Base-by-base conservation (phyloP, 345 rosid species). In the Clausena lansium region DNA sequence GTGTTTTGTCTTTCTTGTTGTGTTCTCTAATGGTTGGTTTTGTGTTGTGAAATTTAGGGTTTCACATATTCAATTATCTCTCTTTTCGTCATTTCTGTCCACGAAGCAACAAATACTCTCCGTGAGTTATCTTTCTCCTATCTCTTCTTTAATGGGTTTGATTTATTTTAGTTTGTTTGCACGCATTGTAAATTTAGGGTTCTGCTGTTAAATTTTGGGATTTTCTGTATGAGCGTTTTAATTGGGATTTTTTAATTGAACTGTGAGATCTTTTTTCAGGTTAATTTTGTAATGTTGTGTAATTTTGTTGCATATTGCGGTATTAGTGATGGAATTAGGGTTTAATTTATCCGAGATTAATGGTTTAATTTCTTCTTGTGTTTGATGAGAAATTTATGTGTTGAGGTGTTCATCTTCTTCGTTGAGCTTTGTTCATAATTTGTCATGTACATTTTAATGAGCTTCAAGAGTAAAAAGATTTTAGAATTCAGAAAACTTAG, bases 1-100 rank as follows among this genome's bases (percentile, higher is more conserved):
- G 20, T 72, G n/a, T 13, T 72, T 25, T 59, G 25, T 39, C 13
- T 25, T 19, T 63, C n/a, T 27, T 38, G 24, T 75, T 63, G 54
- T 76, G 74, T 85, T 39, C 77, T 45, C 85, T 82, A 79, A 83
- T 78, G 75, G 71, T 78, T 83, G 83, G 77, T 81, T 82, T 80
- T 81, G 64, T 82, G 74, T 64, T 80, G 79, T 80, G 77, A 82
- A 82, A 84, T 77, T 87, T 84, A 85, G 94, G 97, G 88, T 75
- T 75, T 84, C 70, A 41, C 35, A 61, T 60, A 20, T 28, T 45
- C 35, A 69, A 39, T 54, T 79, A 57, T 15, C 76, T 73, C 80
- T 15, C 57, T 62, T 70, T 61, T 76, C 68, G 68, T 25, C 50
- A 17, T 76, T 76, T 70, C 28, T 15, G 64, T 41, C 68, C 28